Evolutionary conservation across 2,329 filamentous ascomycete species (phyloP).

Genomic region (Taxawa tesnikishii): DNA sequence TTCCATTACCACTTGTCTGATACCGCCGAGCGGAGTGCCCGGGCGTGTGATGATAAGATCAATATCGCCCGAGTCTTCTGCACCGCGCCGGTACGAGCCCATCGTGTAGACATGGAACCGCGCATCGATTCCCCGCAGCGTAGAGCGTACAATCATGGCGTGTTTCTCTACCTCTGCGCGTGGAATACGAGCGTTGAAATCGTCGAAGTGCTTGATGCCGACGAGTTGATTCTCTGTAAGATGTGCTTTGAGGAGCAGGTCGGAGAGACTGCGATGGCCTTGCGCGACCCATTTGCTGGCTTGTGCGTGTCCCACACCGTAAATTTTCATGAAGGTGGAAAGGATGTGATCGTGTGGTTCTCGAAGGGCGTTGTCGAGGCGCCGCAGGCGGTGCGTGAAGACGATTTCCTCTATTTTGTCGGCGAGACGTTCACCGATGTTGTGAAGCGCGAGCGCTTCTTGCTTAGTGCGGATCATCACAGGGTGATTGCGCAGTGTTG

Average conservation of each 20-base stretch:
- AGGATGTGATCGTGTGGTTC: slow-evolving; percentile 56
- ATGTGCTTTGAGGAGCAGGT: slow-evolving; percentile 49
- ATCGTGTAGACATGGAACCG: slow-evolving; percentile 60
- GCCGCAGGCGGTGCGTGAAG: slow-evolving; percentile 55
- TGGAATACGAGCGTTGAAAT: slow-evolving; percentile 69
- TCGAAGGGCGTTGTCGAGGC: slow-evolving; percentile 56
- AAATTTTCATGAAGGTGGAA: slow-evolving; percentile 62
- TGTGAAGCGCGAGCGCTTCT: slow-evolving; percentile 55
- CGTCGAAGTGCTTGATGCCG: slow-evolving; percentile 67
- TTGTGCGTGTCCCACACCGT: slow-evolving; percentile 60
- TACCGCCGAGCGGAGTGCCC: slow-evolving; percentile 42
- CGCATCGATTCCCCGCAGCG: slow-evolving; percentile 48
- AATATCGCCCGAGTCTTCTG: slow-evolving; percentile 63
- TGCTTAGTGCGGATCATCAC: slow-evolving; percentile 53
- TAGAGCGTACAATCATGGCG: slow-evolving; percentile 48
- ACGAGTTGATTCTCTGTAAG: slow-evolving; percentile 60
- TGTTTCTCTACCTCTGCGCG: slow-evolving; percentile 62
- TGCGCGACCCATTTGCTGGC: slow-evolving; percentile 66
- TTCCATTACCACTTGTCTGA: slow-evolving; percentile 51
- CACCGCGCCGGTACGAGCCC: slow-evolving; percentile 76
- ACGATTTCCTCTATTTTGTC: slow-evolving; percentile 85
- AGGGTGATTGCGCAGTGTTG: slow-evolving; percentile 55
- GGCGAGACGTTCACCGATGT: slow-evolving; percentile 61
- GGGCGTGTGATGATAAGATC: slow-evolving; percentile 71
- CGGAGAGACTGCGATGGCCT: slow-evolving; percentile 62